Conservation (phyloP, 768 basidiomycete genomes). For the Rhizopogon rudus region DNA sequence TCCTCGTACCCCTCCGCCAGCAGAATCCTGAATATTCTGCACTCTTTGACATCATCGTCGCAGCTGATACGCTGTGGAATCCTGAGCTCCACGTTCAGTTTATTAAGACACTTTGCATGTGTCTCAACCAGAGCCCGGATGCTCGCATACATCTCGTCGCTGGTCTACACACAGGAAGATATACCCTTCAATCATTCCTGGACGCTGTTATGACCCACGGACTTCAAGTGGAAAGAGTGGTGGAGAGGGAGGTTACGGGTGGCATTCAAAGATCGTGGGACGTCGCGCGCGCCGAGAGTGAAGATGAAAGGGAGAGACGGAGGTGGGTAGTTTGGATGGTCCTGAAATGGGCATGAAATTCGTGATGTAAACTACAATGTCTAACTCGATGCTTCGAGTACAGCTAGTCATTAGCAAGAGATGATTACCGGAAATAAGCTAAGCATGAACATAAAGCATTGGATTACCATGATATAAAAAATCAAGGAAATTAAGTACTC, state of each 20-base stretch:
- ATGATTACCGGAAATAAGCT: not conserved
- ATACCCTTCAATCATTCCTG: constrained; percentile 63
- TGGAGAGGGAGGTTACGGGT: constrained; percentile 46
- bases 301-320: constrained; percentile 65
- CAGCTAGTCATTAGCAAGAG: not conserved
- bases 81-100: constrained; percentile 52
- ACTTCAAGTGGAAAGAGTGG: constrained; percentile 39
- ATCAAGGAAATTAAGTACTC: not conserved
- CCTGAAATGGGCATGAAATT: constrained; percentile 40
- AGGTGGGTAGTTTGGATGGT: constrained; percentile 70
- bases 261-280: constrained; percentile 42
- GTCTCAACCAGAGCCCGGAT: constrained; percentile 36
- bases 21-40: constrained; percentile 8
- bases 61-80: constrained; percentile 80
- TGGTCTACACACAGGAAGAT: constrained; percentile 73
- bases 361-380: not conserved
- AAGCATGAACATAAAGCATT: not conserved
- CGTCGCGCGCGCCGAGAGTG: constrained; percentile 42
- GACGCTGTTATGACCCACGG: constrained; percentile 31
- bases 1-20: constrained; percentile 3
- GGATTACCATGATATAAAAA: not conserved
- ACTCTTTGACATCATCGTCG: constrained; percentile 61
- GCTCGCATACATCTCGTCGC: constrained; percentile 64
- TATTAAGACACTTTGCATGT: constrained; percentile 44
- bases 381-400: not conserved